phyloP scores from a whole-genome alignment of 2,329 filamentous ascomycete genomes.

The Exophiala bonariae region DNA sequence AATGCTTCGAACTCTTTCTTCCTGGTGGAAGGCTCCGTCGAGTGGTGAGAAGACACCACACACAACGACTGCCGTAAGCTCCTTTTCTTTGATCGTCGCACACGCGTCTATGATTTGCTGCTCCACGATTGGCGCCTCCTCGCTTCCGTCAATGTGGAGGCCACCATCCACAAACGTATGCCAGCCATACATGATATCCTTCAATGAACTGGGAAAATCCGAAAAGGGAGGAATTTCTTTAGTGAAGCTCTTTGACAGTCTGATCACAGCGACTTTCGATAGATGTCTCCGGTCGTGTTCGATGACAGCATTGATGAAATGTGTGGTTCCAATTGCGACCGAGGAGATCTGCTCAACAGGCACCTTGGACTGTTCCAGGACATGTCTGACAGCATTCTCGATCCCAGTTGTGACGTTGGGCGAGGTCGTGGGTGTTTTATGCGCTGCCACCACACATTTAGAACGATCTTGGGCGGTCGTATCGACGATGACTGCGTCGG shows the following conservation, averaged over 20 bases:
- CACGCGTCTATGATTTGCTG: constrained; percentile 46
- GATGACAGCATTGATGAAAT: constrained; percentile 51
- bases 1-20: constrained; percentile 39
- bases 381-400: constrained; percentile 35
- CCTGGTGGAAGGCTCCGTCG: constrained; percentile 42
- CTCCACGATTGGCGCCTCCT: constrained; percentile 44
- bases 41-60: constrained; percentile 49
- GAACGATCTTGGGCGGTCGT: constrained; percentile 25
- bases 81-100: constrained; percentile 37
- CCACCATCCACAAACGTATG: constrained; percentile 51
- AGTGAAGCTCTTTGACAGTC: constrained; percentile 49
- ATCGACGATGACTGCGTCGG: constrained; percentile 46
- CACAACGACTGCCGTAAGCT: constrained; percentile 41
- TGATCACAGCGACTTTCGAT: constrained; percentile 52
- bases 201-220: constrained; percentile 48
- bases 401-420: constrained; percentile 42
- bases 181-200: constrained; percentile 47
- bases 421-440: constrained; percentile 41
- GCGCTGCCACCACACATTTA: constrained; percentile 26
- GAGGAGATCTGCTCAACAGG: constrained; percentile 38
- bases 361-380: constrained; percentile 36
- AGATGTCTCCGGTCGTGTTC: constrained; percentile 50
- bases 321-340: constrained; percentile 53
- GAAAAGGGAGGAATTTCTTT: constrained; percentile 51
- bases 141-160: constrained; percentile 40